Evolutionary conservation across 331 rosid species (phyloP).

Genomic region (Malus hybrid): DNA sequence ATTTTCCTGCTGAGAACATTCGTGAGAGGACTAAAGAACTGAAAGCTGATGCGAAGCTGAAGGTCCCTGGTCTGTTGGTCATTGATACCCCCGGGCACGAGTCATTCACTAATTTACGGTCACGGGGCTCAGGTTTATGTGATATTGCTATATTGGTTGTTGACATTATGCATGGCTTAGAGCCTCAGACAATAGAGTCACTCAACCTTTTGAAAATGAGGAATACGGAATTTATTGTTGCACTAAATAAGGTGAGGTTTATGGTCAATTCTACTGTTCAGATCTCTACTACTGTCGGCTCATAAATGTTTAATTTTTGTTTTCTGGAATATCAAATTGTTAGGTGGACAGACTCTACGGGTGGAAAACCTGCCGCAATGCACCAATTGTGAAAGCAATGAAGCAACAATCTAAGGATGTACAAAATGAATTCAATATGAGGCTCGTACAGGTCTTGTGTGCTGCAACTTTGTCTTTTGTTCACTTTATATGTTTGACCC

Average conservation of each 20-base stretch:
- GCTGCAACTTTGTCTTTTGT: not conserved
- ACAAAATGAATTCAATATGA: constrained; percentile 72
- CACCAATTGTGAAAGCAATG: constrained; percentile 75
- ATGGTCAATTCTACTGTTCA: not conserved
- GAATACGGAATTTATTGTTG: constrained; percentile 88
- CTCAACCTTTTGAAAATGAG: constrained; percentile 86
- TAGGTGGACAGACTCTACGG: constrained; percentile 96
- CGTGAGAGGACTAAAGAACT: constrained; percentile 91
- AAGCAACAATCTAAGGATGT: constrained; percentile 87
- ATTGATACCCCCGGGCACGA: constrained; percentile 98
- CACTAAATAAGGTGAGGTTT: constrained; percentile 66
- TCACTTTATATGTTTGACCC: not conserved
- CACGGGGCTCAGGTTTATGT: constrained; percentile 93
- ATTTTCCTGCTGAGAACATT: constrained; percentile 87
- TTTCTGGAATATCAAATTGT: constrained; percentile 14
- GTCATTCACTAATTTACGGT: constrained; percentile 80
- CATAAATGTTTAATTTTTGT: not conserved
- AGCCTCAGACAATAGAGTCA: constrained; percentile 92
- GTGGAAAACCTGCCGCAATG: constrained; percentile 69
- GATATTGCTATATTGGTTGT: constrained; percentile 95
- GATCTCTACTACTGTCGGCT: not conserved
- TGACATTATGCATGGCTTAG: constrained; percentile 95
- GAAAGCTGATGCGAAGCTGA: constrained; percentile 91
- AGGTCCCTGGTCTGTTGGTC: constrained; percentile 85
- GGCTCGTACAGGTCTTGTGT: constrained; percentile 64